These are phyloP conservation scores for Aspergillus fumigatiaffinis DNA, from an alignment of 2,329 filamentous ascomycete genomes.

Conservation along the genomic window DNA sequence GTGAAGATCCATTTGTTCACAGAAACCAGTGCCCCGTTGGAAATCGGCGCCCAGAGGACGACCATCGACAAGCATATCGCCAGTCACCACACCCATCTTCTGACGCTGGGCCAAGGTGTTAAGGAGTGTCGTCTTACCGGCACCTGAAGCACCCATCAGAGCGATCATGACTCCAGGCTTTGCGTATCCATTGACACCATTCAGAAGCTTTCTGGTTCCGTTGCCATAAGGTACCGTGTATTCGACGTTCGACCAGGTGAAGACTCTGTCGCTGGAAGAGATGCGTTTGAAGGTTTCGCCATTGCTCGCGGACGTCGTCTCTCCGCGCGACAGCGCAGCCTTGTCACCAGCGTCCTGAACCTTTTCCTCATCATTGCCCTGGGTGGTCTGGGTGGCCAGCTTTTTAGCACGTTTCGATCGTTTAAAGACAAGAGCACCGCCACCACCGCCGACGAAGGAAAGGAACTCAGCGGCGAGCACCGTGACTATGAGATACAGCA, in stretches of 20 bases:
- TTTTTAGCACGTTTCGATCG: conserved; percentile 60
- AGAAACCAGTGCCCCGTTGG: conserved; percentile 67
- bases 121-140: conserved; percentile 78
- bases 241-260: conserved; percentile 67
- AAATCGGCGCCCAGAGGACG: conserved; percentile 59
- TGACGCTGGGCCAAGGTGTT: conserved; percentile 74
- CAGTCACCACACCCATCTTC: conserved; percentile 59
- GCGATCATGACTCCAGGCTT: conserved; percentile 78
- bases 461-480: conserved; percentile 66
- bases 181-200: conserved; percentile 70
- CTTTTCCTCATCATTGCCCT: conserved; percentile 58
- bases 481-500: conserved; percentile 71
- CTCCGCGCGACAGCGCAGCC: conserved; percentile 26
- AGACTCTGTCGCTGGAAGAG: conserved; percentile 59
- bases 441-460: conserved; percentile 58
- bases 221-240: conserved; percentile 70
- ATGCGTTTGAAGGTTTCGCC: conserved; percentile 40
- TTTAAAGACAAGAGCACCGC: conserved; percentile 70
- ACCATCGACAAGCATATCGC: conserved; percentile 70
- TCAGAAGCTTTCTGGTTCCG: conserved; percentile 58
- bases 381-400: conserved; percentile 42
- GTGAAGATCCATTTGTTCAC: conserved; percentile 69
- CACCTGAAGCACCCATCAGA: conserved; percentile 75
- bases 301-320: conserved; percentile 21
- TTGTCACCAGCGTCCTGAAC: conserved; percentile 27